Evolutionary conservation across 345 rosid genomes (phyloP).

Genomic region (Citrus sp.): DNA sequence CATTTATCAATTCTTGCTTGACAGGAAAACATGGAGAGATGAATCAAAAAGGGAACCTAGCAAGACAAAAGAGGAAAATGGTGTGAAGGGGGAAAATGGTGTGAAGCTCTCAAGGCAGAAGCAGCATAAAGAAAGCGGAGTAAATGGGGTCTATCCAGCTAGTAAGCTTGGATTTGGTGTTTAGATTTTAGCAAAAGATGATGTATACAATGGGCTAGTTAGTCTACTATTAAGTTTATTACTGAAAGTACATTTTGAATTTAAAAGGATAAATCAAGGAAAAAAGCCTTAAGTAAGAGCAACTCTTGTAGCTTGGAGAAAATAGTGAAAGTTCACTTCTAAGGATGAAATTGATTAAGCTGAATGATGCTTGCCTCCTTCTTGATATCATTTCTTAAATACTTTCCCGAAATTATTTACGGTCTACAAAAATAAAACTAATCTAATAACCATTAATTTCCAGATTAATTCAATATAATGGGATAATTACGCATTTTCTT

Average conservation of each 20-base stretch:
- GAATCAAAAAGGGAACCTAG: not conserved
- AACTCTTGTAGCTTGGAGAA: not conserved
- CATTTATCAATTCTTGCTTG: not conserved
- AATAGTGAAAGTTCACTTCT: not conserved
- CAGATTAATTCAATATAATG: not conserved
- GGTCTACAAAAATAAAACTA: not conserved
- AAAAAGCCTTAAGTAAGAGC: not conserved
- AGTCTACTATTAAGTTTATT: no score
- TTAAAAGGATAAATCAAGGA: not conserved
- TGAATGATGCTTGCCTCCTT: not conserved
- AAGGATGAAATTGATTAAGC: not conserved
- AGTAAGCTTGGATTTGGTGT: constrained; percentile 16
- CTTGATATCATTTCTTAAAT: not conserved
- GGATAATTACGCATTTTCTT: not conserved
- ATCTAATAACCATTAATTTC: not conserved
- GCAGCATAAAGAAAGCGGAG: not conserved
- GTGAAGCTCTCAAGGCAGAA: constrained; percentile 1
- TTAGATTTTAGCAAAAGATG: not conserved
- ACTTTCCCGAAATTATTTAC: not conserved
- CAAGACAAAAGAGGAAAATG: not conserved
- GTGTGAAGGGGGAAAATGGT: constrained; percentile 3
- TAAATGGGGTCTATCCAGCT: constrained; percentile 20
- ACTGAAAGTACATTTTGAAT: no score
- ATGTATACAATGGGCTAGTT: no score
- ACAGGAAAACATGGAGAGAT: constrained; percentile 22